Percentiles rank a stretch among this genome's conserved stretches.
Conservation (phyloP, 108 stramenopile species). For the Stephanodiscus triporus region DNA sequence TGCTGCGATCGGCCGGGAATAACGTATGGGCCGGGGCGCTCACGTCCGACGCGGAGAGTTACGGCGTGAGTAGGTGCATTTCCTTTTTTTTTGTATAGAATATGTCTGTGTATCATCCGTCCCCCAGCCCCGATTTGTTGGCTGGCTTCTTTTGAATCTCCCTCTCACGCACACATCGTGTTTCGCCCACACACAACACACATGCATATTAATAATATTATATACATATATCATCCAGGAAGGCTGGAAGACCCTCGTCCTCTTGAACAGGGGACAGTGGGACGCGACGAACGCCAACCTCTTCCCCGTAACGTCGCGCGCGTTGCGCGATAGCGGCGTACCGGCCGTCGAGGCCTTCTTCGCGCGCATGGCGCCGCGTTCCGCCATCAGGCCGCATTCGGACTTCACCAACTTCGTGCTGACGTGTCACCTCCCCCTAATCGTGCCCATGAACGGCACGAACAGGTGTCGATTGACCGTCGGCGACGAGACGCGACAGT, state of each 20-base stretch:
- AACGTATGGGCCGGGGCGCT: conserved; percentile 87
- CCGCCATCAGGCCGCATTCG: conserved; percentile 65
- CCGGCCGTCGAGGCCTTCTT: conserved; percentile 92
- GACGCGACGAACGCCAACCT: conserved; percentile 75
- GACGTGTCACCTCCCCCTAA: conserved; percentile 86
- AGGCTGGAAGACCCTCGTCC: conserved; percentile 91
- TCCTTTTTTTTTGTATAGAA: neutral
- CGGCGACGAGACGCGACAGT: conserved; percentile 78
- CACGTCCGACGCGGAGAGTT: conserved; percentile 76
- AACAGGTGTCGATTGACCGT: conserved; percentile 82
- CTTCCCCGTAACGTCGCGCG: conserved; percentile 81
- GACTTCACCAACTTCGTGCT: conserved; percentile 92
- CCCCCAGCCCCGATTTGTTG: too few species aligned
- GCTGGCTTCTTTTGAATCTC: too few species aligned
- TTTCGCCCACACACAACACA: too few species aligned
- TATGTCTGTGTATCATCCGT: conserved; percentile 3
- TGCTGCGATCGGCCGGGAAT: conserved; percentile 83
- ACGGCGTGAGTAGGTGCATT: conserved; percentile 49
- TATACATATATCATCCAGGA: conserved; percentile 35
- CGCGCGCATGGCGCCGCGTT: conserved; percentile 79
- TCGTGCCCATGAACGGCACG: conserved; percentile 79
- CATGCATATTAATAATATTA: too few species aligned
- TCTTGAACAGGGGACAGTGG: conserved; percentile 93
- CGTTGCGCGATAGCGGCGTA: conserved; percentile 67
- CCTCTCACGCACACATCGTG: too few species aligned